These are phyloP conservation scores for Volvox africanus DNA, from an alignment of 139 green algal species.

Conservation along the genomic window DNA sequence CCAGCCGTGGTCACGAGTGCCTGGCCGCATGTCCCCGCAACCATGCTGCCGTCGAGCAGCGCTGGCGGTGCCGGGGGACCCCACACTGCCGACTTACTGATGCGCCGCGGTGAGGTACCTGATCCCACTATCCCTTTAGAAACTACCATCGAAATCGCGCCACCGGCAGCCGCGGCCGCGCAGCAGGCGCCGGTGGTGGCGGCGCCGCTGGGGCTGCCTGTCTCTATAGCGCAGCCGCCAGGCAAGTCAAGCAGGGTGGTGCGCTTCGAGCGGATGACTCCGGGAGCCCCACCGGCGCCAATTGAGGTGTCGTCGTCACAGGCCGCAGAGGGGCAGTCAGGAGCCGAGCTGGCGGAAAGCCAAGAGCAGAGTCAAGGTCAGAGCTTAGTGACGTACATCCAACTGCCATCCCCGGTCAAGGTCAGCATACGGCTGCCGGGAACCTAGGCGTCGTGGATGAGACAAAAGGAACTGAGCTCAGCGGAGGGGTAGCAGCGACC, in stretches of 20 bases:
- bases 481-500: too few relatives aligned
- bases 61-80: neutral
- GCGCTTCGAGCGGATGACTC: slow-evolving; percentile 43
- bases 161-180: neutral
- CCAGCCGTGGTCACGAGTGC: neutral
- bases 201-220: neutral
- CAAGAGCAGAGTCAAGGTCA: neutral
- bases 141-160: neutral
- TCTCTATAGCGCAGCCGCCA: neutral
- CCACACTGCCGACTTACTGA: neutral
- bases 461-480: too few relatives aligned
- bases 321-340: neutral
- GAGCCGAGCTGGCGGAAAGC: neutral
- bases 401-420: slow-evolving; percentile 33
- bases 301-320: neutral
- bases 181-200: neutral
- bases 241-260: slow-evolving; percentile 8
- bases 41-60: neutral
- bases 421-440: slow-evolving; percentile 37
- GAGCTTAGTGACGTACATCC: slow-evolving; percentile 23
- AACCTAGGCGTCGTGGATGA: neutral
- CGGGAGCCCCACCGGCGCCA: neutral
- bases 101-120: neutral
- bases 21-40: slow-evolving; percentile 40
- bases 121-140: neutral